Percentiles rank a stretch among this genome's conserved stretches.
phyloP scores from a whole-genome alignment of 495 filamentous ascomycete genomes.

The Entonaema liquescens region DNA sequence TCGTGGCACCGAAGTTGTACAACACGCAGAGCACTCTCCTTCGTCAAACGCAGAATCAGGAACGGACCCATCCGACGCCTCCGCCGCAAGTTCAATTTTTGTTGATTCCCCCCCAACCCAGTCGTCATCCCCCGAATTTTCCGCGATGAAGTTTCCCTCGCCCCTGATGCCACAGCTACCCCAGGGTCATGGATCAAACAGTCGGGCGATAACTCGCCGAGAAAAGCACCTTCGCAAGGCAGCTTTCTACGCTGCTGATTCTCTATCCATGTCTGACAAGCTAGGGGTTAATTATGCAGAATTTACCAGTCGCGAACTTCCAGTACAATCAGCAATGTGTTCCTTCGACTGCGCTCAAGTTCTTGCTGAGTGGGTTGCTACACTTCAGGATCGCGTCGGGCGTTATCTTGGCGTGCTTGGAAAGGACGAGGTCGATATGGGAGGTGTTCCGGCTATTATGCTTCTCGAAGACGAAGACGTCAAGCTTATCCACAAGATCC shows the following conservation, averaged over 20 bases:
- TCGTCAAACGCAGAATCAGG: conserved; percentile 61
- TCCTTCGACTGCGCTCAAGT: conserved; percentile 97
- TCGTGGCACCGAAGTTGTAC: conserved; percentile 76
- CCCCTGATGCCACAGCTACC: conserved; percentile 33
- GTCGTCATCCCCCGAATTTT: conserved; percentile 61
- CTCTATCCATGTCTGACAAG: conserved; percentile 88
- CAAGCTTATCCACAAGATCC: conserved; percentile 85
- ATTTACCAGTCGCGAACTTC: conserved; percentile 86
- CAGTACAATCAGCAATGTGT: conserved; percentile 91
- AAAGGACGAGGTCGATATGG: conserved; percentile 78
- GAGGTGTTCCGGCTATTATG: conserved; percentile 82
- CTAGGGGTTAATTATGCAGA: conserved; percentile 88
- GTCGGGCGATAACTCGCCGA: conserved; percentile 57
- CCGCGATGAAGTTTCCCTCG: conserved; percentile 47
- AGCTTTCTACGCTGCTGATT: conserved; percentile 93
- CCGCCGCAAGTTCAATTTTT: conserved; percentile 58
- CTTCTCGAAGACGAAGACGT: conserved; percentile 92
- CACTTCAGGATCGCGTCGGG: conserved; percentile 93
- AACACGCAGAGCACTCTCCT: conserved; percentile 75
- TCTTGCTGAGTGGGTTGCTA: conserved; percentile 94
- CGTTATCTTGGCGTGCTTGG: conserved; percentile 87
- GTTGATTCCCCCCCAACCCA: conserved; percentile 64
- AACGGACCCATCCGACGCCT: conserved; percentile 61
- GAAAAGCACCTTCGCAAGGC: conserved; percentile 93
- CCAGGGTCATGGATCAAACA: conserved; percentile 44